Evolutionary conservation across 768 basidiomycete species (phyloP), one percentile per base, ranked within the genome.

Genomic region (Amanita molliuscula): DNA sequence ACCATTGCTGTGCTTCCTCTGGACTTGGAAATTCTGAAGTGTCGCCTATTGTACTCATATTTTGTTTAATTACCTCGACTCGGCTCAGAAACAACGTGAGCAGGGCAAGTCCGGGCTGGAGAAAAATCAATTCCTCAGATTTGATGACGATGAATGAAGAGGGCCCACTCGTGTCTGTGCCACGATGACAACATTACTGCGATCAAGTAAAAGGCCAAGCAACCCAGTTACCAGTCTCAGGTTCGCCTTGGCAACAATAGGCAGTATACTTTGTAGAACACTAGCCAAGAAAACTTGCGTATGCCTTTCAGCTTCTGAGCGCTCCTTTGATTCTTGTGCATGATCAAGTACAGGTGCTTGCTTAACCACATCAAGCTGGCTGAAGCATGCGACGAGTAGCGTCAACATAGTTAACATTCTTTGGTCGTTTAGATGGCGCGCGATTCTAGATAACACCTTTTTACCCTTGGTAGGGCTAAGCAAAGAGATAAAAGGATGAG

Each of bases 401-500:
- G 93, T 96, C 36, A 97, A 70, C 21, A 97, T 70, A 4, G 89
- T 92, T 34, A 91, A 77, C 75, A 90, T 83, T 61, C 87, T 84
- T 43, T 84, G 72, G 28, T 79, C 75, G 54, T 77, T 77, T 15
- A 98, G 76, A 57, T 92, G 86, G 16, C 94, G 84, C 8, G 90
- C 82, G 11, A 93, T 78, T 40, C 96, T 83, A 3, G 92, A 88
- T 10, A 99, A 73, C 21, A 99, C 76, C 53, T 83, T 84, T 71
- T 97, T 98, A 50, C 96, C 96, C 66, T 99, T 99, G 57, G 78
- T 78, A 3, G 89, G 84, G 16, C 75, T 77, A 43, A 99, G 76
- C 29, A 99, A 74, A 2, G 94, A 92, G 56, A 99, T 82, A 69
- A 99, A 97, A 2, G 96, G 96, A 68, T 99, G 96, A 2, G 95